Base-by-base conservation (phyloP, 2,329 filamentous ascomycete genomes). In the Colletotrichum horii region DNA sequence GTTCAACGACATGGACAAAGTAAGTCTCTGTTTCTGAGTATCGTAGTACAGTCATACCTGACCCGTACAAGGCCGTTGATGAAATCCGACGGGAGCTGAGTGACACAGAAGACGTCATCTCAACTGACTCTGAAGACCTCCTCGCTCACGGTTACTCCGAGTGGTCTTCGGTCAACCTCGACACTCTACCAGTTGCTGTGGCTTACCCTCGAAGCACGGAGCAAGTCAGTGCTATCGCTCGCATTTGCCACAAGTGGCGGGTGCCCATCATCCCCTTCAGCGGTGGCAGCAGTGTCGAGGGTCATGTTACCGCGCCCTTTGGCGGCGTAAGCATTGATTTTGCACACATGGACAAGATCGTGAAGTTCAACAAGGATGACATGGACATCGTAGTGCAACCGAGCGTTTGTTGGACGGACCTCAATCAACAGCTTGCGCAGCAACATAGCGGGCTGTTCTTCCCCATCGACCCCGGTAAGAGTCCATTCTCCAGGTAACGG, bases 321-420 rank as follows among this genome's bases (percentile, higher is more conserved):
- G 91, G 92, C 0, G 93, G 93, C 2, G 88, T 95, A 78, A 93
- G 91, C 79, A 91, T 95, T 62, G 93, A 95, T 80, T 92, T 95
- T 73, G 87, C 88, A 0, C 85, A 85, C 76, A 95, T 95, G 93
- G 89, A 94, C 80, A 85, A 88, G 71, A 88, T 95, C 22, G 73
- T 95, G 22, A 87, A 88, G 0, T 85, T 94, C 28, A 91, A 94
- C 75, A 89, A 91, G 8, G 90, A 93, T 12, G 93, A 89, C 79
- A 91, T 95, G 90, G 93, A 95, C 77, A 89, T 95, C 5, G 90
- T 93, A 1, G 92, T 94, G 0, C 93, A 94, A 79, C 91, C 93
- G 1, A 91, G 91, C 0, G 89, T 94, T 6, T 89, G 90, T 64
- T 95, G 92, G 92, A 91, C 91, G 84, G 87, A 89, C 14, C 83